These are phyloP conservation scores for Vittaforma corneae DNA, from an alignment of 371 early-diverging fungal genomes.

Conservation along the genomic window DNA sequence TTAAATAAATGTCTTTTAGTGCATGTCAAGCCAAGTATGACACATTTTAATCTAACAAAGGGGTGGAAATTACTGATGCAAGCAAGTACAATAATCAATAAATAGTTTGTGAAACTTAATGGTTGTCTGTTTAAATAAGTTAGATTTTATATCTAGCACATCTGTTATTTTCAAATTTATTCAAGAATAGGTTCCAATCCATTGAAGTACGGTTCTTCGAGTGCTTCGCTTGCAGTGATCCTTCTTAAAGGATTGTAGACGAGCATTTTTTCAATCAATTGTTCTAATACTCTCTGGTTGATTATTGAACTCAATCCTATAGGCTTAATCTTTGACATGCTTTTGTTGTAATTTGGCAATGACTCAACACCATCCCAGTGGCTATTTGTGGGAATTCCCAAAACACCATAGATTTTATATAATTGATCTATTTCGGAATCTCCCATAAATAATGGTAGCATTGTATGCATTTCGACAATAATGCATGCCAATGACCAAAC, in stretches of 20 bases:
- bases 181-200: slow-evolving; percentile 57
- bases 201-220: slow-evolving; percentile 88
- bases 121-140: no score
- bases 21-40: no score
- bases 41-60: no score
- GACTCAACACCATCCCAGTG: slow-evolving; percentile 79
- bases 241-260: slow-evolving; percentile 82
- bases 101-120: no score
- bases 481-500: slow-evolving; percentile 97
- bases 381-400: slow-evolving; percentile 86
- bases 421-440: slow-evolving; percentile 95
- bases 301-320: slow-evolving; percentile 27
- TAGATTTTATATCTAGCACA: no score
- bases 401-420: slow-evolving; percentile 92
- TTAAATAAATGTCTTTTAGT: no score
- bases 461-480: slow-evolving; percentile 90
- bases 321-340: slow-evolving; percentile 57
- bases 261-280: slow-evolving; percentile 70
- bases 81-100: no score
- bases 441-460: slow-evolving; percentile 89
- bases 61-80: no score
- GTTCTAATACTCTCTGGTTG: slow-evolving; percentile 67
- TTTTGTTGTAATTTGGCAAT: slow-evolving; percentile 66
- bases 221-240: slow-evolving; percentile 76
- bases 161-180: background rate